Base-by-base conservation (phyloP, 2,329 filamentous ascomycete species). In the Paracoccidioides lutzii region DNA sequence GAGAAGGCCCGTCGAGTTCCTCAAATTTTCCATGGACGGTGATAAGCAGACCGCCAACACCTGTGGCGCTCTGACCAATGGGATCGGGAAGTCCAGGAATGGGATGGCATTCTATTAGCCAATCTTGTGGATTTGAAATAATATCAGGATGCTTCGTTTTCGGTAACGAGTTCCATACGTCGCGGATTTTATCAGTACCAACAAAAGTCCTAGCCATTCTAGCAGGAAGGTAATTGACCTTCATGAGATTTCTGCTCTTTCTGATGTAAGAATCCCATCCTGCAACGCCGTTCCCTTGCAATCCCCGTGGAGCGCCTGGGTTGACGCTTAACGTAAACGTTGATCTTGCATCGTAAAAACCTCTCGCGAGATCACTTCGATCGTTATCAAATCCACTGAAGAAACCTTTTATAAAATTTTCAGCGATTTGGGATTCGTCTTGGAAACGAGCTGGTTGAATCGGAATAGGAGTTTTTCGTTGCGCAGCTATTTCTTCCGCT, bases 21-120 rank as follows among this genome's bases (percentile, higher is more conserved):
- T 91, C 83, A 58, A 89, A 94, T 64, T 91, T 87, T 59, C 89
- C 87, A 63, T 93, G 87, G n/a, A 91, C 78, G 6, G 80, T 84
- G 61, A 94, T 80, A 52, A 88, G 78, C 60, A 94, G 80, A 6
- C 89, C 88, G 60, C 87, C 86, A 22, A 91, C 87, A 4, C 87
- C 88, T 22, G 75, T 73, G 0, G 73, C 67, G 58, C 77, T 84
- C 60, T 84, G 71, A 1, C 83, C 82, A 10, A 78, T 79, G 2
- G 83, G 83, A 62, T 94, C 88, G 2, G 80, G 78, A 30, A 94
- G 77, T 38, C 84, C 83, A 1, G 84, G 80, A 38, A 90, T 75
- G 14, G 85, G 79, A 63, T 89, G 84, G 61, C 88, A 90, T 70
- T 95, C 89, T 66, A 95, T 82, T 53, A 89, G 81, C 77, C 89